Evolutionary conservation across 1,139 yeast species (phyloP).

Genomic region (Magnusiomyces paraingens): DNA sequence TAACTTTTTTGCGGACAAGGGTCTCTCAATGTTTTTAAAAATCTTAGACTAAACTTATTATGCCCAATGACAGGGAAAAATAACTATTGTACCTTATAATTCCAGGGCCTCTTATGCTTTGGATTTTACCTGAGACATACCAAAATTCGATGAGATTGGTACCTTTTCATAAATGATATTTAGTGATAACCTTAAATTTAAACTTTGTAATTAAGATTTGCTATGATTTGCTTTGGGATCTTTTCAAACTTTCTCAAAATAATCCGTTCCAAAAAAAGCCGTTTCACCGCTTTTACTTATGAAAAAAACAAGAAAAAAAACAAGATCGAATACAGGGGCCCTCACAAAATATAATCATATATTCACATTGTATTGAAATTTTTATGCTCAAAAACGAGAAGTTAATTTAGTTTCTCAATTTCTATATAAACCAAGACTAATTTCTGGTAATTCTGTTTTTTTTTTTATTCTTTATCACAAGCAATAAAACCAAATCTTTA

Average conservation of each 20-base stretch:
- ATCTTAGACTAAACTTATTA: background rate
- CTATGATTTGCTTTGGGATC: too few species aligned
- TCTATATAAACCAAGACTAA: background rate
- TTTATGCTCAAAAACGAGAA: background rate
- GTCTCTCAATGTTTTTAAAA: background rate
- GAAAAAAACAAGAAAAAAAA: background rate
- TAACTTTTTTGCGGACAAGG: background rate
- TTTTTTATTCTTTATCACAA: background rate
- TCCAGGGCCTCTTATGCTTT: background rate
- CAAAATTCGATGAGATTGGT: slow-evolving; percentile 1
- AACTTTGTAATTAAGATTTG: too few species aligned
- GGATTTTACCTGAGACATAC: background rate
- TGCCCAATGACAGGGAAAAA: too few species aligned
- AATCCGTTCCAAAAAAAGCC: too few species aligned
- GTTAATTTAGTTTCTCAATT: background rate
- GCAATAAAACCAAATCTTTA: background rate
- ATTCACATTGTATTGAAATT: background rate
- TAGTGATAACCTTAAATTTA: too few species aligned
- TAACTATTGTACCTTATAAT: background rate
- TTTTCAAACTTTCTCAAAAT: too few species aligned
- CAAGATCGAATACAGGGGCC: background rate
- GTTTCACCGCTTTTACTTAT: background rate
- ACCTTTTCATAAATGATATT: background rate
- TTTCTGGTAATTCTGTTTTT: background rate
- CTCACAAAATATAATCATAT: background rate